Base-by-base conservation (phyloP, 179 eudicot species). In the Drosera spatulata region DNA sequence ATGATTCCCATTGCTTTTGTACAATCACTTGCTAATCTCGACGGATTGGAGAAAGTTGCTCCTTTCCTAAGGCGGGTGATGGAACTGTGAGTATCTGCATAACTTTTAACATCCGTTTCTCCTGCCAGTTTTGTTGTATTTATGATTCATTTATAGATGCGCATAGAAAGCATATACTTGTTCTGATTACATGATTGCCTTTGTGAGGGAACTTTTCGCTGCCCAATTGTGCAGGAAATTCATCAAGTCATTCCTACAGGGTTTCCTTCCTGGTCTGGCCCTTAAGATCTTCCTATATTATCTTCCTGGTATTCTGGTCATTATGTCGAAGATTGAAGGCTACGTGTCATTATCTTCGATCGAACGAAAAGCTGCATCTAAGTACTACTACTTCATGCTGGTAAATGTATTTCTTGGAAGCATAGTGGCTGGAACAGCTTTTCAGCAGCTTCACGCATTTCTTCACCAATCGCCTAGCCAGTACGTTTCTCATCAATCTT, bases 241-340 rank as follows among this genome's bases (percentile, higher is more conserved):
- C 63, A 79, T 88, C 80, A 88, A 86, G 75, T 55, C 85, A 8
- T 73, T 91, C 54, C 80, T 91, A 55, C 79, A 71, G 77, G 98
- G 98, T 50, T 78, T 91, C 71, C 75, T 91, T 37, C 95, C 98
- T 56, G 98, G 98, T 67, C 80, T 91, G 64, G 96, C 84, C 61
- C 68, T 91, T 76, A 91, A 91, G 81, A 85, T 91, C 66, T 91
- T 91, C 70, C 95, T 91, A 69, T 79, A 84, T 13, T 73, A 88
- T 71, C 84, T 91, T 63, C 98, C 98, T 3, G 41, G 84, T 11
- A 88, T 91, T 75, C 59, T 91, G 74, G 88, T 91, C 91, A 60
- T 84, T 43, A 88, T 91, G 95, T 80, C 98, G 39, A 91, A 88
- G 72, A 75, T 91, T 66, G 98, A 91, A 75, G 98, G 98, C 56